Percentiles rank a stretch among this genome's conserved stretches.
These are phyloP conservation scores for Blastobotrys peoriensis DNA, from an alignment of 805 yeast species.

Conservation along the genomic window DNA sequence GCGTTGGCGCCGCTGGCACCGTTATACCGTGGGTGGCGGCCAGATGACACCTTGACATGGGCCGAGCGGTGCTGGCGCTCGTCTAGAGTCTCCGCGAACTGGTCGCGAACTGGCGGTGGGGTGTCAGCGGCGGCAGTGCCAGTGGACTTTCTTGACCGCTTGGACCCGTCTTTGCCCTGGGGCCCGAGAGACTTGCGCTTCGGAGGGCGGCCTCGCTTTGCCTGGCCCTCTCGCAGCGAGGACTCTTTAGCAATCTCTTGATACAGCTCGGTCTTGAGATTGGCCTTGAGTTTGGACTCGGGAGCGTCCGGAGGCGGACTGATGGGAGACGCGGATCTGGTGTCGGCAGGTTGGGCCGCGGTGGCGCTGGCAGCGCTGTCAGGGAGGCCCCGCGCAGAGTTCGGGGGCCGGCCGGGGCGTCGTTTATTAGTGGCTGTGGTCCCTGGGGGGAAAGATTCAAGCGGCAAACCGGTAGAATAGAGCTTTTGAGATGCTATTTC, in stretches of 20 bases:
- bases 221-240: constrained; percentile 5
- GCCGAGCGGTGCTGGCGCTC: neutral
- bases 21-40: neutral
- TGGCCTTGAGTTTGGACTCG: constrained; percentile 19
- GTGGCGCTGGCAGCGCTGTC: constrained; percentile 20
- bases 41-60: neutral
- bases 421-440: neutral
- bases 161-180: constrained; percentile 25
- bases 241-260: constrained; percentile 17
- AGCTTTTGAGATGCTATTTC: constrained; percentile 48
- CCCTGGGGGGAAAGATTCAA: constrained; percentile 59
- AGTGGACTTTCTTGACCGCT: constrained; percentile 28
- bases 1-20: neutral
- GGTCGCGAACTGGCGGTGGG: too few relatives aligned
- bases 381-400: constrained; percentile 48
- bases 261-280: constrained; percentile 20
- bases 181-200: constrained; percentile 3
- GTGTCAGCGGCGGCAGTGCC: neutral
- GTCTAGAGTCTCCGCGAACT: neutral
- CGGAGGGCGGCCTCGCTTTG: neutral
- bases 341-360: constrained; percentile 6
- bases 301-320: constrained; percentile 12
- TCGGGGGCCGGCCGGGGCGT: constrained; percentile 28
- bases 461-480: constrained; percentile 64
- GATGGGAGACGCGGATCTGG: neutral